Evolutionary conservation across 2,329 filamentous ascomycete species (phyloP), one percentile per base, ranked within the genome.

Genomic region (Colletotrichum tropicicola): DNA sequence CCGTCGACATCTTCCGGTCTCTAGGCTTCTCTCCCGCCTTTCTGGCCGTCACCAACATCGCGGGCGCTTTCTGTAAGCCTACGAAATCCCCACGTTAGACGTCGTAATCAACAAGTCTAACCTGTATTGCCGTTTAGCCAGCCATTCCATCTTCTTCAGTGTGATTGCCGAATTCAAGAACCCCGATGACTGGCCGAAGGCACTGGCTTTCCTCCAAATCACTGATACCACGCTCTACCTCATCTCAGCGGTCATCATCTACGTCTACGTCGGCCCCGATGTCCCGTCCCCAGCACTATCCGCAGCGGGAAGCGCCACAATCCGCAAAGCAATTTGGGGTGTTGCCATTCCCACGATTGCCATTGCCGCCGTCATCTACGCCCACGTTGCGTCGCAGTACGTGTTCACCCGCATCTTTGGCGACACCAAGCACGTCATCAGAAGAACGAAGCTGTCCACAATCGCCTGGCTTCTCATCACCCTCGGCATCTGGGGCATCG

Each of bases 331-430:
- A 6, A 89, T 90, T 7, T 92, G 88, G 77, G 89, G 88, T 13
- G 80, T 92, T 55, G 90, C 90, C 0, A 81, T 90, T 3, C 90
- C 90, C 2, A 92, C 89, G 1, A 92, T 92, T 59, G 80, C 92
- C 41, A 87, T 93, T 49, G 88, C 90, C 0, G 91, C 90, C 53
- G 89, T 92, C 3, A 90, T 93, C 65, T 89, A 91, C 71, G 89
- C 86, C 8, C 87, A 90, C 60, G 86, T 92, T 1, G 88, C 88
- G 3, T 83, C 82, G 59, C 91, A 91, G 71, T 90, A 90, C 68
- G 79, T 92, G 58, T 92, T 91, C 69, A 77, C 87, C 3, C 85
- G 90, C 21, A 74, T 89, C 10, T 91, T 91, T 77, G 78, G 82
- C 12, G 83, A 86, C 63, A 89, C 85, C 6, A 82, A 86, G 69